Base-by-base conservation (phyloP, 2,329 filamentous ascomycete genomes). In the Rutstroemia sp. region DNA sequence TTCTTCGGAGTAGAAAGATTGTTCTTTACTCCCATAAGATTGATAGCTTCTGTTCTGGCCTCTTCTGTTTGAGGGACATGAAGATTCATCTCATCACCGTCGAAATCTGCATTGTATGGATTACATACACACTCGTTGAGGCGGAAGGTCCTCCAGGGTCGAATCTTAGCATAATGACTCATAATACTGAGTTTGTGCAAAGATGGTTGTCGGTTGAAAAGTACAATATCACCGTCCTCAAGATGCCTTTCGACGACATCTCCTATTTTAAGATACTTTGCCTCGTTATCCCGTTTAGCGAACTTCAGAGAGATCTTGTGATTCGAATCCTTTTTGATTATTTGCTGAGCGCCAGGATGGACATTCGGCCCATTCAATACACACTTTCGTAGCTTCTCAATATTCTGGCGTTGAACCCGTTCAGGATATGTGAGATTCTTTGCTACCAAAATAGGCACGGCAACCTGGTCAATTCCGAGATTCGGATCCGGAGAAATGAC, bases 131-230 rank as follows among this genome's bases (percentile, higher is more conserved):
- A 99, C 71, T 99, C 94, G 69, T 99, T 99, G 17, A 99, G 79
- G 54, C 94, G 87, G 70, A 99, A 97, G 0, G 94, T 99, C 71
- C 92, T 85, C 86, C 94, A 95, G 0, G 92, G 94, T 50, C 94
- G 84, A 49, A 99, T 84, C 72, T 96, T 96, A 65, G 87, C 94
- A 67, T 88, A 84, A 76, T 99, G 94, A 68, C 89, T 92, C 74
- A 99, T 91, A 71, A 99, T 99, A 84, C 90, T 96, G 62, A 99
- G 87, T 72, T 97, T 99, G 78, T 99, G 94, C 8, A 99, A 81
- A 1, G 94, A 99, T 0, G 94, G 94, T 68, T 99, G 94, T 60
- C 94, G 89, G 69, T 99, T 99, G 80, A 99, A 99, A 0, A 99
- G 82, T 1, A 97, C 92, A 63, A 97, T 88, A 70, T 99, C 94